A percentile compares a stretch with the other conserved stretches of the same genome.
Conservation (phyloP, 805 yeast species). For the Scheffersomyces spartinae region DNA sequence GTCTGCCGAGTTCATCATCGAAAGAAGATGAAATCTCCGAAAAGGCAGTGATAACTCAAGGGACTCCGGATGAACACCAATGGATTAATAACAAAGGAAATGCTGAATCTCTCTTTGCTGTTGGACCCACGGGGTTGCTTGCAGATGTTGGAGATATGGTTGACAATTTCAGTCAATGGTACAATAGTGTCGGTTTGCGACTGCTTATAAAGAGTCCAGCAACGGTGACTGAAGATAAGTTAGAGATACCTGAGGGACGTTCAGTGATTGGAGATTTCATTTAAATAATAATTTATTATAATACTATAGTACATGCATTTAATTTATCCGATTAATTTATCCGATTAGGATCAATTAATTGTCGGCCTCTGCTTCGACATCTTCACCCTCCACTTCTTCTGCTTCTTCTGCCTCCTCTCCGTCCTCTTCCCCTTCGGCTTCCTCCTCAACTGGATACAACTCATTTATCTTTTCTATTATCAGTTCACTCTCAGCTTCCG, state of each 20-base stretch:
- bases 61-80: slow-evolving; percentile 15
- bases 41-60: too few relatives aligned
- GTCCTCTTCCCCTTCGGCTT: slow-evolving; percentile 13
- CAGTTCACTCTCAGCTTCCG: slow-evolving; percentile 50
- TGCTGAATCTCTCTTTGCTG: slow-evolving; percentile 30
- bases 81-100: slow-evolving; percentile 43
- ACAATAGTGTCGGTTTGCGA: too few relatives aligned
- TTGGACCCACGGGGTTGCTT: slow-evolving; percentile 65
- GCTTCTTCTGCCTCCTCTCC: slow-evolving; percentile 15
- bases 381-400: slow-evolving; percentile 10
- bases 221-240: slow-evolving; percentile 3
- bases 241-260: too few relatives aligned
- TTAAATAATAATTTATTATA: too few relatives aligned
- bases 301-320: too few relatives aligned
- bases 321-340: too few relatives aligned
- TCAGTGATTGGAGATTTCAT: too few relatives aligned
- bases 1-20: slow-evolving; percentile 2
- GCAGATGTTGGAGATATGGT: slow-evolving; percentile 52
- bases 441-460: slow-evolving; percentile 36
- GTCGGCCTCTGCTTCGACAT: slow-evolving; percentile 11
- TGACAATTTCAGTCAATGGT: slow-evolving; percentile 31
- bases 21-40: slow-evolving; percentile 8
- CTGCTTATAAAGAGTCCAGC: slow-evolving; percentile 5
- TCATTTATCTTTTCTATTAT: slow-evolving; percentile 46
- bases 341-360: too few relatives aligned